These are phyloP conservation scores for Saraca asoca DNA, from an alignment of 331 rosid species.

Conservation along the genomic window DNA sequence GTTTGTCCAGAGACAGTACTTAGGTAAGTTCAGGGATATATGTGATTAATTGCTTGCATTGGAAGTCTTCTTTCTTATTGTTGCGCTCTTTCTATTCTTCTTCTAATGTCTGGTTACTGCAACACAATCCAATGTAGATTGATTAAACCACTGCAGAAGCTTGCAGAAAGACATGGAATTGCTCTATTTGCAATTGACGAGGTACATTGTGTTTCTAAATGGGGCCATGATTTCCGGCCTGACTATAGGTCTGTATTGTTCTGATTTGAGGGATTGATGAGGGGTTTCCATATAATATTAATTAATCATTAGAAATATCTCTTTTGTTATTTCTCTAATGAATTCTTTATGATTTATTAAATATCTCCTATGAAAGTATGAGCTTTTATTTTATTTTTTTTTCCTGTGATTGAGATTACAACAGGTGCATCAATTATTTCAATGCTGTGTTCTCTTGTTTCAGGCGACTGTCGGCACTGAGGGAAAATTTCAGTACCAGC, in stretches of 20 bases:
- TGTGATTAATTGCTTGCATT: conserved; percentile 6
- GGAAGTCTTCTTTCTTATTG: not conserved
- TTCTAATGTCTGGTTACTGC: conserved; percentile 23
- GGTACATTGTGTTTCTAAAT: conserved; percentile 93
- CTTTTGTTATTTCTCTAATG: conserved; percentile 20
- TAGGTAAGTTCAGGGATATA: conserved; percentile 49
- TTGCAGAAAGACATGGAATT: conserved; percentile 78
- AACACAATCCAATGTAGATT: conserved; percentile 51
- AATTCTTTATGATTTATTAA: conserved; percentile 11
- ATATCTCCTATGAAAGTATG: conserved; percentile 22
- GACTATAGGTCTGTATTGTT: conserved; percentile 68
- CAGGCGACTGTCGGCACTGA: conserved; percentile 74
- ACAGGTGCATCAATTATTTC: not conserved
- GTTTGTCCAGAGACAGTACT: conserved; percentile 85
- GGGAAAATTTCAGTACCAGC: conserved; percentile 70
- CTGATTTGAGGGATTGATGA: no score
- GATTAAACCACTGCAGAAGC: conserved; percentile 70
- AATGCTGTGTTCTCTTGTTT: conserved; percentile 42
- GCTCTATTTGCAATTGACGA: conserved; percentile 93
- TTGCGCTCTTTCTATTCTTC: not conserved
- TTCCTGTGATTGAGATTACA: not conserved
- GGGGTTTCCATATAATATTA: no score
- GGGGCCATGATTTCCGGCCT: conserved; percentile 98
- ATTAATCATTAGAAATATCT: not conserved
- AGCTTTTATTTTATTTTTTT: not conserved